Evolutionary conservation across 2,329 filamentous ascomycete genomes (phyloP).

Genomic region (Alternaria solani): DNA sequence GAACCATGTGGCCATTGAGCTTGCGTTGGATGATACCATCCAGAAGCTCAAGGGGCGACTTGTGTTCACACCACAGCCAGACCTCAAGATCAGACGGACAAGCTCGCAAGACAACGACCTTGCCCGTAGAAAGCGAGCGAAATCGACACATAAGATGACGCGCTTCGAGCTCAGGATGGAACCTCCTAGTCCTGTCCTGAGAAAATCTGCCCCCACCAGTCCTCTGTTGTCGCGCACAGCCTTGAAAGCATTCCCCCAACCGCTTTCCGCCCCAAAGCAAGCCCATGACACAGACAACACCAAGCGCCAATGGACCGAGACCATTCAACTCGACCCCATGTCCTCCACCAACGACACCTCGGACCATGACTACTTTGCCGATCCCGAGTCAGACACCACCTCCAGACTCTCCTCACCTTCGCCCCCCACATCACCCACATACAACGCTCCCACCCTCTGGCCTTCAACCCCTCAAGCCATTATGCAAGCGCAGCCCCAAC

Average conservation of each 20-base stretch:
- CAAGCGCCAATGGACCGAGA: slow-evolving; percentile 5
- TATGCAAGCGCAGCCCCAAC: not conserved
- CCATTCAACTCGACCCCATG: slow-evolving; percentile 28
- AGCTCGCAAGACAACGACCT: slow-evolving; percentile 37
- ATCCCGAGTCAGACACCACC: slow-evolving; percentile 44
- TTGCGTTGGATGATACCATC: slow-evolving; percentile 80
- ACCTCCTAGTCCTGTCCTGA: slow-evolving; percentile 29
- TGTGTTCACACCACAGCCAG: slow-evolving; percentile 71
- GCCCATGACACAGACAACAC: slow-evolving; percentile 17
- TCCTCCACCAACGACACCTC: slow-evolving; percentile 45
- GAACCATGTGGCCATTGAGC: slow-evolving; percentile 87
- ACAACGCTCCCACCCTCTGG: slow-evolving; percentile 33
- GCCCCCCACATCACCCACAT: slow-evolving; percentile 37
- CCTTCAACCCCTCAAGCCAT: slow-evolving; percentile 31
- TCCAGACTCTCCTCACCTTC: slow-evolving; percentile 45
- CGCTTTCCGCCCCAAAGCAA: slow-evolving; percentile 22
- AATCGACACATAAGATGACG: slow-evolving; percentile 32
- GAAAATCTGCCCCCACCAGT: slow-evolving; percentile 26
- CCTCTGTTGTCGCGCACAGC: slow-evolving; percentile 26
- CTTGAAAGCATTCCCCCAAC: slow-evolving; percentile 15
- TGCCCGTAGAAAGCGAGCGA: slow-evolving; percentile 19
- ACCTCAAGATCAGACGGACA: slow-evolving; percentile 36
- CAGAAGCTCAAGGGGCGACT: slow-evolving; percentile 72
- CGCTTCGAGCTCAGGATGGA: slow-evolving; percentile 31
- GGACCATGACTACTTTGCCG: slow-evolving; percentile 43